phyloP scores from a whole-genome alignment of 306 rosid species.

The Prinsepia uniflora region DNA sequence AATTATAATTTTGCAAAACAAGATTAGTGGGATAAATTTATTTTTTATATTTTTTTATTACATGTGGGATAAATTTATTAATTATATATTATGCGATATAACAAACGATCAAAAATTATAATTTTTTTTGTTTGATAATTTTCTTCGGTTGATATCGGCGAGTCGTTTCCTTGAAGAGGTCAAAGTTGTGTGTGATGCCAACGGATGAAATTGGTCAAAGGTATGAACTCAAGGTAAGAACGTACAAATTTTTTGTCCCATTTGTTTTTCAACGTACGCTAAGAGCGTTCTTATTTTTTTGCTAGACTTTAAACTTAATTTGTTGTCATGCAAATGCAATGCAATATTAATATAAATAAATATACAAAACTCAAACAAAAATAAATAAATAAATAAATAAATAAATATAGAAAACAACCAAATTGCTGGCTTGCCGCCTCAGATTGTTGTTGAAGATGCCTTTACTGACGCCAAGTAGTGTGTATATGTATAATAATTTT shows the following conservation, averaged over 20 bases:
- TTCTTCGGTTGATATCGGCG: not conserved
- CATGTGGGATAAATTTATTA: too few relatives aligned
- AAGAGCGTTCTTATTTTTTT: not conserved
- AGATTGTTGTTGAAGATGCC: not conserved
- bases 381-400: not conserved
- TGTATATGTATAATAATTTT: too few relatives aligned
- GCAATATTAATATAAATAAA: not conserved
- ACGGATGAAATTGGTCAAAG: not conserved
- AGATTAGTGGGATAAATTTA: too few relatives aligned
- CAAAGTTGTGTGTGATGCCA: not conserved
- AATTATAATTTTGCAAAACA: too few relatives aligned
- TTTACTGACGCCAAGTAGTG: not conserved
- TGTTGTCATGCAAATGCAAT: constrained; percentile 2
- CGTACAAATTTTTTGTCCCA: not conserved
- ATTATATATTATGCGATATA: too few relatives aligned
- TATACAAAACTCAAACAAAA: not conserved
- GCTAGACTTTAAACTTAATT: not conserved
- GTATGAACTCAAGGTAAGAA: not conserved
- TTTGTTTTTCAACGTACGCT: not conserved
- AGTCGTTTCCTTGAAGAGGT: not conserved
- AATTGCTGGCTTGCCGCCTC: constrained; percentile 1
- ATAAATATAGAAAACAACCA: constrained; percentile 2
- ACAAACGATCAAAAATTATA: too few relatives aligned
- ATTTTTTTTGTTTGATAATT: too few relatives aligned
- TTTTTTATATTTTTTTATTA: too few relatives aligned